Evolutionary conservation across 2,329 filamentous ascomycete species (phyloP).

Genomic region (Arachnomyces sp.): DNA sequence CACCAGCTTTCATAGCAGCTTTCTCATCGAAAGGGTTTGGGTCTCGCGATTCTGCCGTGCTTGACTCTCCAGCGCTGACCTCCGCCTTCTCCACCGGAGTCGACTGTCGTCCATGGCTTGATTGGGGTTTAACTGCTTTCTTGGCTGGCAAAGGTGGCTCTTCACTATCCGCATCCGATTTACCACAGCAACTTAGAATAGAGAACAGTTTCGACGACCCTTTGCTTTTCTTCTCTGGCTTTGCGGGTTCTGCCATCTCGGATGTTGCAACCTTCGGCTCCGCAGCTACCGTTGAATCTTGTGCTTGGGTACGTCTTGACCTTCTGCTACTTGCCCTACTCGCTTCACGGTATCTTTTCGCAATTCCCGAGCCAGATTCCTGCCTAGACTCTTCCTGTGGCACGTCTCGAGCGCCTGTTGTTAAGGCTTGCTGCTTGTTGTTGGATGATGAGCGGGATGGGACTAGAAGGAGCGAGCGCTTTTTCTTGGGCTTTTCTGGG

Average conservation of each 20-base stretch:
- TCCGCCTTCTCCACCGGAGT: constrained; percentile 32
- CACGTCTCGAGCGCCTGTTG: constrained; percentile 27
- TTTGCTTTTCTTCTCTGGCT: constrained; percentile 34
- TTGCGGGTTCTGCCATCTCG: constrained; percentile 25
- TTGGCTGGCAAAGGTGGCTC: constrained; percentile 38
- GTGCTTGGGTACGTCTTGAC: constrained; percentile 28
- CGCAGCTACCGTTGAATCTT: constrained; percentile 24
- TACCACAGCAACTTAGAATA: constrained; percentile 42
- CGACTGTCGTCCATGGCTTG: constrained; percentile 28
- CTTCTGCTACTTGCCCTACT: constrained; percentile 54
- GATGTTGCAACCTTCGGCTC: constrained; percentile 25
- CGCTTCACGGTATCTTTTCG: constrained; percentile 56
- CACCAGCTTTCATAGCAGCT: constrained; percentile 22
- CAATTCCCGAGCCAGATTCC: constrained; percentile 58
- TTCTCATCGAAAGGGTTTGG: constrained; percentile 32
- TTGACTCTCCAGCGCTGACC: constrained; percentile 29
- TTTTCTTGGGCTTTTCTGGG: constrained; percentile 26
- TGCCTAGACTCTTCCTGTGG: constrained; percentile 41
- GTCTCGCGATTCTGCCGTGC: constrained; percentile 32
- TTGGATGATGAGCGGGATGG: constrained; percentile 33
- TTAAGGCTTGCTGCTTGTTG: constrained; percentile 25
- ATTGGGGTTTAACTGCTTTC: constrained; percentile 33
- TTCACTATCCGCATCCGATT: constrained; percentile 34
- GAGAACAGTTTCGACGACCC: constrained; percentile 34
- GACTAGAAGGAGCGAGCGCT: constrained; percentile 28